These are phyloP conservation scores for Fusarium guadeloupense DNA, from an alignment of 2,329 filamentous ascomycete genomes.

Conservation along the genomic window DNA sequence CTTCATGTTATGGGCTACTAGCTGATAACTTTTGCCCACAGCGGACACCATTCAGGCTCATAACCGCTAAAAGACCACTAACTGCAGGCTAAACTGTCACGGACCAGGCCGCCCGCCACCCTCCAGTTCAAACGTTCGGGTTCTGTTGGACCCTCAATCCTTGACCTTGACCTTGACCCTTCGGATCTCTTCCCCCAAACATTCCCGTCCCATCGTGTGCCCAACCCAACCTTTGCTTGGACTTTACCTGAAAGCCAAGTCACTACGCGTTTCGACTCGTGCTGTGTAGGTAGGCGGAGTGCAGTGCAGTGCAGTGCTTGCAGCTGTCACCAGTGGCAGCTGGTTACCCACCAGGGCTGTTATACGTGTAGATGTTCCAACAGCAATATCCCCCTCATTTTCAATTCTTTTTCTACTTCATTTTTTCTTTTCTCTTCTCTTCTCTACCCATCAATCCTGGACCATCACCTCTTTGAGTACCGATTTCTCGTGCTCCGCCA, in stretches of 20 bases:
- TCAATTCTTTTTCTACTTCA: neutral
- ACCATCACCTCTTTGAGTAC: constrained; percentile 3
- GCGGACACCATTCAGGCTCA: neutral
- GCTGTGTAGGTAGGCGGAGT: constrained; percentile 4
- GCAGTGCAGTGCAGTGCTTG: constrained; percentile 10
- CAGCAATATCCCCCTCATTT: neutral
- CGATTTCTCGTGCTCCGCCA: constrained; percentile 25
- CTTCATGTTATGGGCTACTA: too few relatives aligned
- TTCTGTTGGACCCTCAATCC: constrained; percentile 11
- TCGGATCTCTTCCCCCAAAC: constrained; percentile 11
- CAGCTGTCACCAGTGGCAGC: constrained; percentile 12
- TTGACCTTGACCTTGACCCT: constrained; percentile 19
- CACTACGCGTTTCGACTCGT: constrained; percentile 31
- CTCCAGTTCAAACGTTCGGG: too few relatives aligned
- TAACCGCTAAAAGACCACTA: constrained; percentile 6
- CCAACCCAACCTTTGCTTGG: constrained; percentile 17
- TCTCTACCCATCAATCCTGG: constrained; percentile 1
- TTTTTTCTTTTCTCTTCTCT: neutral
- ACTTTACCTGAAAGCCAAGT: constrained; percentile 15
- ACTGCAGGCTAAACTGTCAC: constrained; percentile 5
- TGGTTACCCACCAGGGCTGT: neutral
- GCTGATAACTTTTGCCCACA: neutral
- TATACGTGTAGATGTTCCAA: neutral
- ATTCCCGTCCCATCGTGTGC: constrained; percentile 13
- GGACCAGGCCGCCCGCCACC: constrained; percentile 32